Base-by-base conservation (phyloP, 2,329 filamentous ascomycete genomes). In the Fusarium sp. region DNA sequence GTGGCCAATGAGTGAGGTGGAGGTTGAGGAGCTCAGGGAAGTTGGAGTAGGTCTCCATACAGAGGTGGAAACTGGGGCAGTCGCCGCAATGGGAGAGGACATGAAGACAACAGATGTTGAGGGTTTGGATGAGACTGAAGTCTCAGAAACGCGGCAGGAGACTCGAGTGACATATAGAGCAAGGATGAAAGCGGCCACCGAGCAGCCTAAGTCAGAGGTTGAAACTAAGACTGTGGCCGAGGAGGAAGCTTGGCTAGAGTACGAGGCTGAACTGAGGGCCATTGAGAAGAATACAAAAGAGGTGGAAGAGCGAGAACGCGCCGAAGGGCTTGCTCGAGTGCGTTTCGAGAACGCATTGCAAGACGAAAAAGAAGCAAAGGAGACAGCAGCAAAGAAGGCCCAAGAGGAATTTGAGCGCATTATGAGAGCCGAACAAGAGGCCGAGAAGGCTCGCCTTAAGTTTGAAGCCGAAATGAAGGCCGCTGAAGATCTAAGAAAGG, bases 1-100 rank as follows among this genome's bases (percentile, higher is more conserved):
- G 85, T 88, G 86, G 86, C 85, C 86, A 2, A 82, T 85, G 78
- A 84, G 86, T 31, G 10, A 31, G 28, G 10, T 10, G 10, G 28
- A 31, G 28, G 28, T 11, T 10, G 9, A 28, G 26, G 9, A 28
- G 26, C 26, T 28, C 26, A 28, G 9, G 26, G 9, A 28, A 10
- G 3, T 7, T 28, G 26, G 3, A 28, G 9, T 7, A 7, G 26
- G 9, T 7, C 6, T 8, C 26, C 26, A 10, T 28, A 10, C 7
- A 28, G 9, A 7, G 26, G 9, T 28, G 9, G 9, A 28, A 28
- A 10, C 26, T 7, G 26, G 7, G 26, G 26, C 7, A 28, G 9
- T 28, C 9, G 26, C 26, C 26, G 9, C 7, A 10, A 8, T 28
- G 26, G 26, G 9, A 28, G 26, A 28, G 26, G 26, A 24, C 22